Evolutionary conservation across 805 yeast genomes (phyloP).

Genomic region (Yamadazyma kitorensis): DNA sequence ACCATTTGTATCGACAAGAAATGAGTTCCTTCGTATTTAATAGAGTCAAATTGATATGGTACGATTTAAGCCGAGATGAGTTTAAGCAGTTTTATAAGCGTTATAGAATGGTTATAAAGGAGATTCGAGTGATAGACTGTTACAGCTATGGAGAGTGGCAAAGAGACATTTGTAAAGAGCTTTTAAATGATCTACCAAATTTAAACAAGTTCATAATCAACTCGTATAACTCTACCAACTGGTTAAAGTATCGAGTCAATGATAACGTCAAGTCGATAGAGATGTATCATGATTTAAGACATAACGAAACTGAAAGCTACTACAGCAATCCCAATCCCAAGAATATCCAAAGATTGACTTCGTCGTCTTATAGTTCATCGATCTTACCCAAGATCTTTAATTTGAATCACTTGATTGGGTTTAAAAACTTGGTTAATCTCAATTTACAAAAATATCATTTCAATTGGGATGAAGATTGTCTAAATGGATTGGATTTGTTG

Average conservation of each 20-base stretch:
- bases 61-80: constrained; percentile 5
- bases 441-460: constrained; percentile 41
- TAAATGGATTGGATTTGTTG: background rate
- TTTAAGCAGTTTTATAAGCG: constrained; percentile 10
- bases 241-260: constrained; percentile 37
- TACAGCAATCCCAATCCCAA: constrained; percentile 17
- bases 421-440: constrained; percentile 30
- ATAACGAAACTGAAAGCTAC: constrained; percentile 14
- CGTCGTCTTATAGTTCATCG: constrained; percentile 5
- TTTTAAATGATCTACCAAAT: constrained; percentile 20
- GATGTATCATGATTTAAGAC: constrained; percentile 23
- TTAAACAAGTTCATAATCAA: constrained; percentile 22
- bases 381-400: constrained; percentile 33
- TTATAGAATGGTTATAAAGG: constrained; percentile 14
- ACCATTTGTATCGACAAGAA: constrained; percentile 16
- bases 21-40: constrained; percentile 14
- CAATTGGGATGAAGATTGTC: constrained; percentile 31
- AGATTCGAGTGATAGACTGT: constrained; percentile 27
- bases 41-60: constrained; percentile 18
- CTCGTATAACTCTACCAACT: constrained; percentile 35
- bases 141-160: constrained; percentile 39
- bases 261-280: constrained; percentile 18
- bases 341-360: constrained; percentile 12
- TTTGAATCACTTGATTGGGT: constrained; percentile 41
- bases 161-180: constrained; percentile 20